Conservation (phyloP, 805 yeast genomes). For the Monosporozyma aerobia region DNA sequence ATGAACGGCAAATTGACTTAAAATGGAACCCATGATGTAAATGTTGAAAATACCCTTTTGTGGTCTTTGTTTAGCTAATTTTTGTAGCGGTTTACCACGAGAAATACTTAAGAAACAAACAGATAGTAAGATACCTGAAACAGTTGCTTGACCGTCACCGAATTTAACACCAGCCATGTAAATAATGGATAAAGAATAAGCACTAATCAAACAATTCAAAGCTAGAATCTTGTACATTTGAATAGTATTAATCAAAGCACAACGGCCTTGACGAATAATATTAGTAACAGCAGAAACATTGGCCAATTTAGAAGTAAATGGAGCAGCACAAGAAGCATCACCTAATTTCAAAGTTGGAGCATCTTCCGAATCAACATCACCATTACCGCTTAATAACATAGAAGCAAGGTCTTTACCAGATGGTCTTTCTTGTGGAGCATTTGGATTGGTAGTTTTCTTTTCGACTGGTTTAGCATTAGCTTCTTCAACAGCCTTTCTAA, state of each 20-base stretch:
- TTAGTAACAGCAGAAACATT: constrained; percentile 88
- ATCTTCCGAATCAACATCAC: constrained; percentile 47
- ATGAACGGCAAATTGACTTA: constrained; percentile 94
- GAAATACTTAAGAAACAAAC: constrained; percentile 94
- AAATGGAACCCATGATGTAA: constrained; percentile 95
- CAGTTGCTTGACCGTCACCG: constrained; percentile 97
- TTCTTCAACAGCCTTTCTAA: constrained; percentile 50
- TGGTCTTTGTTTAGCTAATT: constrained; percentile 87
- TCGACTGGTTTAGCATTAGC: constrained; percentile 34
- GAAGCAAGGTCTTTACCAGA: constrained; percentile 40
- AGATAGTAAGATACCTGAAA: constrained; percentile 83
- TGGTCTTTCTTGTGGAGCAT: constrained; percentile 42
- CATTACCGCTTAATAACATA: constrained; percentile 22
- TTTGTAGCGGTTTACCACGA: constrained; percentile 83
- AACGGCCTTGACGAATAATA: constrained; percentile 94
- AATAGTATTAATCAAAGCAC: constrained; percentile 93
- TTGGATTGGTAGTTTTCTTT: constrained; percentile 24
- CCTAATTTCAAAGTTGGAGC: constrained; percentile 92
- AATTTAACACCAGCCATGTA: constrained; percentile 96
- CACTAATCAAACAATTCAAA: constrained; percentile 90
- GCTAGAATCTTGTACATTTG: constrained; percentile 99
- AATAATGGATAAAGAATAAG: constrained; percentile 88
- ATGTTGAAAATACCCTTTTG: constrained; percentile 93
- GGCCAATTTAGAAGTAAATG: constrained; percentile 89
- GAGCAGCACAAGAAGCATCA: constrained; percentile 99